Conservation (phyloP, 768 basidiomycete species). For the Boletus subcaerulescens region DNA sequence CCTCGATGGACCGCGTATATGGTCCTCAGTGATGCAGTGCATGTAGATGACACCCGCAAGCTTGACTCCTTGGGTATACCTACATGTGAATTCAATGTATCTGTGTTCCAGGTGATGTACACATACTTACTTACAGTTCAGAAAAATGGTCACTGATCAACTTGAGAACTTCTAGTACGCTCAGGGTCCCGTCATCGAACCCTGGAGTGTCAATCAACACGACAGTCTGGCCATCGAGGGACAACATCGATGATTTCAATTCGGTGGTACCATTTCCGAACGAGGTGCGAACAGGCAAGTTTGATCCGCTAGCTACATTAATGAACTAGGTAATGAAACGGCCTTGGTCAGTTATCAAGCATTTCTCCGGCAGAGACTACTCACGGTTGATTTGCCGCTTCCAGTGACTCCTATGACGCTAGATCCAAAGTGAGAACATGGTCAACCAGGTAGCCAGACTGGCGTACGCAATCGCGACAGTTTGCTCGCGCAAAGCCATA, state of each 20-base stretch:
- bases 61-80: conserved; percentile 28
- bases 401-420: conserved; percentile 33
- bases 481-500: conserved; percentile 16
- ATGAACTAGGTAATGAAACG: conserved; percentile 38
- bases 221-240: conserved; percentile 40
- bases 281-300: conserved; percentile 37
- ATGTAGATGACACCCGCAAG: conserved; percentile 50
- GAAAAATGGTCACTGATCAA: conserved; percentile 39
- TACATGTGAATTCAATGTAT: conserved; percentile 1
- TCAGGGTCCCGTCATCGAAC: conserved; percentile 49
- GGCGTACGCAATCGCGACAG: conserved; percentile 28
- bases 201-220: conserved; percentile 58
- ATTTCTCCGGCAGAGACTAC: conserved; percentile 1
- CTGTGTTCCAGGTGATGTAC: not conserved
- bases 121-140: conserved; percentile 19
- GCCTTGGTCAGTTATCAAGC: not conserved
- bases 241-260: conserved; percentile 42
- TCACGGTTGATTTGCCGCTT: conserved; percentile 33
- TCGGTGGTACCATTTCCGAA: conserved; percentile 43
- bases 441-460: not conserved
- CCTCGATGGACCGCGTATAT: conserved; percentile 41
- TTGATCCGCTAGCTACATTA: conserved; percentile 48
- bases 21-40: conserved; percentile 45
- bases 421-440: conserved; percentile 7
- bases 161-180: conserved; percentile 43